These are phyloP conservation scores for Aspergillus sp. DNA, from an alignment of 2,329 filamentous ascomycete species.

Conservation along the genomic window DNA sequence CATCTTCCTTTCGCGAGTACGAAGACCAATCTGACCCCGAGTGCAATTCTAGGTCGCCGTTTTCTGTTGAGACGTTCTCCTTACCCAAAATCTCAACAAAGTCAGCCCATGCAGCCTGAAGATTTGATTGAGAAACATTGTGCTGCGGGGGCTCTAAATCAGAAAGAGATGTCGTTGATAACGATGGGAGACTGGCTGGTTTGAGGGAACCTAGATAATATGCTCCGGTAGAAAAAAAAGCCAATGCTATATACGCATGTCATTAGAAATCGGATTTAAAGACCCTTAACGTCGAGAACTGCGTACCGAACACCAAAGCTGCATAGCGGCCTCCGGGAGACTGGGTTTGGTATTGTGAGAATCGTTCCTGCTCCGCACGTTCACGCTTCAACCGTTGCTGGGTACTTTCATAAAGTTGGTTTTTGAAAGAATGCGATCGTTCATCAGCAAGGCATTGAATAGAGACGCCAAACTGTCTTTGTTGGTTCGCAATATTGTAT, in stretches of 20 bases:
- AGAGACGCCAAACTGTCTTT: constrained; percentile 18
- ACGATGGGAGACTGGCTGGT: constrained; percentile 41
- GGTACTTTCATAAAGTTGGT: constrained; percentile 60
- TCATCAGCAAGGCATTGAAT: constrained; percentile 17
- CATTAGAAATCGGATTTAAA: constrained; percentile 1
- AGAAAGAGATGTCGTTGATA: constrained; percentile 55
- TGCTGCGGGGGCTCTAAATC: constrained; percentile 47
- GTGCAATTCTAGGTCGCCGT: constrained; percentile 51
- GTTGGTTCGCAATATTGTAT: constrained; percentile 6
- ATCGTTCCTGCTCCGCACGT: constrained; percentile 51
- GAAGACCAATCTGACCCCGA: constrained; percentile 62
- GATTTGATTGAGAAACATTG: constrained; percentile 51
- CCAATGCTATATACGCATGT: constrained; percentile 38
- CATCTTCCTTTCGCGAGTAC: constrained; percentile 37
- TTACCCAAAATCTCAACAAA: constrained; percentile 58
- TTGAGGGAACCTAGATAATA: constrained; percentile 53
- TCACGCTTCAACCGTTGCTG: constrained; percentile 55
- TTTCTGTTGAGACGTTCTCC: constrained; percentile 58
- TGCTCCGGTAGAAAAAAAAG: constrained; percentile 47
- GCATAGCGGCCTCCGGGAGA: constrained; percentile 34
- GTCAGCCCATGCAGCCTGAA: constrained; percentile 62
- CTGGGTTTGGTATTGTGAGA: constrained; percentile 40
- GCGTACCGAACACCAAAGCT: constrained; percentile 32
- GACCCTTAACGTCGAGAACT: background rate
- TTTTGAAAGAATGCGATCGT: constrained; percentile 49